Base-by-base conservation (phyloP, 1,284 basidiomycete genomes). In the Cryptococcus neoformans region DNA sequence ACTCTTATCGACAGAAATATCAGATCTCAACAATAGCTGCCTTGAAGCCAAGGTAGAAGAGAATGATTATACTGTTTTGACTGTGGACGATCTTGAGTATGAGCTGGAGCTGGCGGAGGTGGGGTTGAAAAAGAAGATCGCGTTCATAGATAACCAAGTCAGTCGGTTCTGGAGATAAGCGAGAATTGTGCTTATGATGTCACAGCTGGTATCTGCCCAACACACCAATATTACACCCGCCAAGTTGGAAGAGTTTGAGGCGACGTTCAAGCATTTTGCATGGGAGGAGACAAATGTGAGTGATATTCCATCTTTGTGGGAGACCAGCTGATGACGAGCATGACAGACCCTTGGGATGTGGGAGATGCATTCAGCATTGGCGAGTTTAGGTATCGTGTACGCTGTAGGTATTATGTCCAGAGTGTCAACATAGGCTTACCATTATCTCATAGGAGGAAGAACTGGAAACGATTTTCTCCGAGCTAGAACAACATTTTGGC, bases 231-330 rank as follows among this genome's bases (percentile, higher is more conserved):
- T 98, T 61, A 96, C 94, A 0, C 93, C 96, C 0, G 93, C 92
- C 2, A 93, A 97, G 74, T 81, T 98, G 28, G 94, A 98, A 75
- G 94, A 98, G 73, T 98, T 98, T 65, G 94, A 98, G 75, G 87
- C 88, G 69, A 96, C 94, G 1, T 99, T 98, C 84, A 85, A 95
- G 56, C 94, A 97, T 79, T 99, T 99, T 72, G 94, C 97, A 77
- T 87, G 87, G 64, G 92, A 97, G 67, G 89, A 90, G 66, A 86
- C 87, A 49, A 96, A 97, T 60, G 76, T 75, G 55, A 63, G 70
- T 62, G 35, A 17, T 49, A 8, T 54, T 40, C 17, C 41, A 39
- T 37, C 9, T 28, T 34, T 45, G 6, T 39, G 21, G 11, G 17
- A 16, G 11, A 1, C 36, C 34, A 46, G 57, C 62, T 66, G 60